A percentile compares a stretch with the other conserved stretches of the same genome.
Evolutionary conservation across 1,284 basidiomycete species (phyloP).

Genomic region (Hymenochaete sp.): DNA sequence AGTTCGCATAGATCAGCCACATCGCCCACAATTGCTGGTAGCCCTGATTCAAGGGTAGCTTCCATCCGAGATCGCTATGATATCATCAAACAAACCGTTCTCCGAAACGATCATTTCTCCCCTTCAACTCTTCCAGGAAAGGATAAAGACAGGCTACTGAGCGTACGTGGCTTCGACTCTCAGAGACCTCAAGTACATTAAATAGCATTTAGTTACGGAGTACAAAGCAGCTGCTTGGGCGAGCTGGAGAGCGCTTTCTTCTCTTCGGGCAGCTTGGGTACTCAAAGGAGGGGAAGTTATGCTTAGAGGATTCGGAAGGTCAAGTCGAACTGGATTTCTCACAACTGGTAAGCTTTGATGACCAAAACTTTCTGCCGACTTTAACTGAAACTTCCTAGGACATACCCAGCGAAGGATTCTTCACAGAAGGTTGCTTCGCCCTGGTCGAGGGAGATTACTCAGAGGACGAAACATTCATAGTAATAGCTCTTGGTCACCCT

Average conservation of each 20-base stretch:
- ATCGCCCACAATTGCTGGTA: slow-evolving; percentile 62
- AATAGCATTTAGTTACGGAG: slow-evolving; percentile 65
- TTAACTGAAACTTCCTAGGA: slow-evolving; percentile 41
- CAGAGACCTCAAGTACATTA: slow-evolving; percentile 12
- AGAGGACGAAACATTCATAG: slow-evolving; percentile 79
- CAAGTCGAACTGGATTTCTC: slow-evolving; percentile 84
- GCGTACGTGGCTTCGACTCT: slow-evolving; percentile 40
- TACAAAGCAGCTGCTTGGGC: slow-evolving; percentile 91
- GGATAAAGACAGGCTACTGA: slow-evolving; percentile 78
- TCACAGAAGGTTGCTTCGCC: slow-evolving; percentile 93
- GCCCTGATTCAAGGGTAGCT: slow-evolving; percentile 68
- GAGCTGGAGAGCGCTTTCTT: slow-evolving; percentile 85
- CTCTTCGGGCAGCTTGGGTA: slow-evolving; percentile 91
- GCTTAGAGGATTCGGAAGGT: slow-evolving; percentile 92
- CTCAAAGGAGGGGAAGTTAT: slow-evolving; percentile 83
- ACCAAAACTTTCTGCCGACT: neutral
- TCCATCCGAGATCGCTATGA: slow-evolving; percentile 78
- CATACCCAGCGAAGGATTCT: slow-evolving; percentile 89
- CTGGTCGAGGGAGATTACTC: slow-evolving; percentile 97
- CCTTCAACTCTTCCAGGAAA: slow-evolving; percentile 85
- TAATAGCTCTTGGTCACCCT: slow-evolving; percentile 94
- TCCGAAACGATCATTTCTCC: slow-evolving; percentile 93
- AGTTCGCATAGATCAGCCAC: slow-evolving; percentile 34
- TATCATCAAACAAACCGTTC: slow-evolving; percentile 82
- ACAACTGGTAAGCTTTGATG: slow-evolving; percentile 55